A percentile compares a stretch with the other conserved stretches of the same genome.
Conservation (phyloP, 257 asterid genomes). For the Solanum medicagineum region DNA sequence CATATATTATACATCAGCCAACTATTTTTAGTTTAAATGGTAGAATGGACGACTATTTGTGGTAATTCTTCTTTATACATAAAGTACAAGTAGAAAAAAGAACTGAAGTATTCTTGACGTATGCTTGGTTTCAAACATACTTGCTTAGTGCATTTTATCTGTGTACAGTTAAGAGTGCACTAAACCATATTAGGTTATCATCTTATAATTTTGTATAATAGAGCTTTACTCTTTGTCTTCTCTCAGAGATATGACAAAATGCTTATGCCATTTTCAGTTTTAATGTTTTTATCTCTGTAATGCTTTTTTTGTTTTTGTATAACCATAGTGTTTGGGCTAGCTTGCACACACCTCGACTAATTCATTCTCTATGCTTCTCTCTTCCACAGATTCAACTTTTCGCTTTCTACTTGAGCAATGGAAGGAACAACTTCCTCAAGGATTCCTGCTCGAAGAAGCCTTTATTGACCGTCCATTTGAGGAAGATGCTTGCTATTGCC, state of each 20-base stretch:
- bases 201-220: neutral
- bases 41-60: neutral
- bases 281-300: neutral
- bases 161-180: neutral
- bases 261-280: neutral
- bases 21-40: neutral
- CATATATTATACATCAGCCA: neutral
- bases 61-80: neutral
- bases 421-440: conserved; percentile 86
- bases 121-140: neutral
- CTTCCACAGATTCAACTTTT: conserved; percentile 76
- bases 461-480: conserved; percentile 69
- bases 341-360: neutral
- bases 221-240: neutral
- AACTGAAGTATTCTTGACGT: neutral
- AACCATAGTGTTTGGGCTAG: neutral
- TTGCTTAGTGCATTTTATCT: neutral
- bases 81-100: neutral
- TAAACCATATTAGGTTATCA: neutral
- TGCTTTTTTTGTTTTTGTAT: neutral
- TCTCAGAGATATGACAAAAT: neutral
- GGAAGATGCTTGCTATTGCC: conserved; percentile 89
- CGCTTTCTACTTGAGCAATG: conserved; percentile 88
- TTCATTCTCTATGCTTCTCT: neutral
- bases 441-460: conserved; percentile 65